Evolutionary conservation across 2,329 filamentous ascomycete genomes (phyloP).

Genomic region (Geosmithia morbida): DNA sequence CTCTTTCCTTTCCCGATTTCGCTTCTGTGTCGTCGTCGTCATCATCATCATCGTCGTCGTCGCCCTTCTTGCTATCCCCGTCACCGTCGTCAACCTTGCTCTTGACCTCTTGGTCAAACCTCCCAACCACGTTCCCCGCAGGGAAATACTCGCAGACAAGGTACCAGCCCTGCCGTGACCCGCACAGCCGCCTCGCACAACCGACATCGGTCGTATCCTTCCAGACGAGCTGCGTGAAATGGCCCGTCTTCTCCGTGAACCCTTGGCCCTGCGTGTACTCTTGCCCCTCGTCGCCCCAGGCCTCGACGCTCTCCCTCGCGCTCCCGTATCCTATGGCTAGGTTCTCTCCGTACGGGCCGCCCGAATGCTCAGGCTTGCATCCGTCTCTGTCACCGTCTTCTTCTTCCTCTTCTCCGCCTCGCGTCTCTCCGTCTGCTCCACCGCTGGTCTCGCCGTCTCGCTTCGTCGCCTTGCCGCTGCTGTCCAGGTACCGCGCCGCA

Average conservation of each 20-base stretch:
- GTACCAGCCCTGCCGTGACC: conserved; percentile 36
- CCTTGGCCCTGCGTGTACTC: conserved; percentile 34
- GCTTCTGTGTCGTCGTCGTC: conserved; percentile 2
- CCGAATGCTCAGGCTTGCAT: conserved; percentile 39
- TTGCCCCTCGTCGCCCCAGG: conserved; percentile 42
- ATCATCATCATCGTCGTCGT: not conserved
- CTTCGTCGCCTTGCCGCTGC: not conserved
- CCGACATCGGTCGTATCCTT: conserved; percentile 44
- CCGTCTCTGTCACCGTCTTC: conserved; percentile 2
- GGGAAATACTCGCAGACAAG: conserved; percentile 60
- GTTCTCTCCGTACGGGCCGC: conserved; percentile 60
- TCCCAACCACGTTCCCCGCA: conserved; percentile 44
- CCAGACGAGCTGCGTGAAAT: conserved; percentile 66
- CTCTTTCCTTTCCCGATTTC: conserved; percentile 5
- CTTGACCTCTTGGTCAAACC: conserved; percentile 25
- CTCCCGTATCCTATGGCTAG: conserved; percentile 53
- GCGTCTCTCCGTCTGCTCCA: too few relatives aligned
- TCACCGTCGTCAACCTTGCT: not conserved
- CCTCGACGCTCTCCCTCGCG: conserved; percentile 41
- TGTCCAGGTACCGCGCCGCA: conserved; percentile 32
- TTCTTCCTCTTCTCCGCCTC: not conserved
- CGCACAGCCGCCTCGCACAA: conserved; percentile 31
- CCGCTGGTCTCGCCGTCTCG: too few relatives aligned
- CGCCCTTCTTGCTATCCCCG: not conserved
- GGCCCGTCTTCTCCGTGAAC: conserved; percentile 47